Evolutionary conservation across 768 basidiomycete species (phyloP).

Genomic region (Dendrothele bispora): DNA sequence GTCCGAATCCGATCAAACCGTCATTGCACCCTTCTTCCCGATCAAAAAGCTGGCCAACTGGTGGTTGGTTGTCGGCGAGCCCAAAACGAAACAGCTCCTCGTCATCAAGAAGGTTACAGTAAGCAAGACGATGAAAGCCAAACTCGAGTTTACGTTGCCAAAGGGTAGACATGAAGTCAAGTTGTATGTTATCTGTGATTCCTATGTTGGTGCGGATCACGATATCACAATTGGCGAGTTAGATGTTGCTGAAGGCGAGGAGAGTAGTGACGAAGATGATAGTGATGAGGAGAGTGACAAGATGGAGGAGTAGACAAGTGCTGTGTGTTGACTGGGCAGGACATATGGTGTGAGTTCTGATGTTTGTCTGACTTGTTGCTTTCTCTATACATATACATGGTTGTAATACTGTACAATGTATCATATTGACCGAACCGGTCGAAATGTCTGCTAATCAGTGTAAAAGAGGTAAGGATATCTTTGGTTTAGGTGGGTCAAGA

Average conservation of each 20-base stretch:
- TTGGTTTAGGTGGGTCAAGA: too few species aligned
- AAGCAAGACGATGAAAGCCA: slow-evolving; percentile 80
- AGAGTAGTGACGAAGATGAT: slow-evolving; percentile 75
- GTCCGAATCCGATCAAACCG: slow-evolving; percentile 57
- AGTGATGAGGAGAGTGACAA: slow-evolving; percentile 69
- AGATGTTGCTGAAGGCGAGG: slow-evolving; percentile 89
- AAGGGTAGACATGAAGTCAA: slow-evolving; percentile 83
- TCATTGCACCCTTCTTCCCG: slow-evolving; percentile 94
- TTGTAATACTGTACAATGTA: too few species aligned
- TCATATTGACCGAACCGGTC: too few species aligned
- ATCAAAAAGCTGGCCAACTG: slow-evolving; percentile 89
- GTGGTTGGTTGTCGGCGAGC: slow-evolving; percentile 97
- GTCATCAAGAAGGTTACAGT: slow-evolving; percentile 89
- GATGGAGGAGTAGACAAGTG: slow-evolving; percentile 44
- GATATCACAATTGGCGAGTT: slow-evolving; percentile 82
- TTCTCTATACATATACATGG: too few species aligned
- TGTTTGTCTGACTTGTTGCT: too few species aligned
- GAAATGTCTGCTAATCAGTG: too few species aligned
- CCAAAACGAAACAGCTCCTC: slow-evolving; percentile 75
- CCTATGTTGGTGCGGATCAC: slow-evolving; percentile 90
- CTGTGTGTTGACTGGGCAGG: neutral
- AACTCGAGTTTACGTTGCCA: slow-evolving; percentile 86
- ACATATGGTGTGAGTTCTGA: too few species aligned
- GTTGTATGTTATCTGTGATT: slow-evolving; percentile 91
- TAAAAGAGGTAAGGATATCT: too few species aligned